Evolutionary conservation across 1,284 basidiomycete species (phyloP).

Genomic region (Malassezia equina): DNA sequence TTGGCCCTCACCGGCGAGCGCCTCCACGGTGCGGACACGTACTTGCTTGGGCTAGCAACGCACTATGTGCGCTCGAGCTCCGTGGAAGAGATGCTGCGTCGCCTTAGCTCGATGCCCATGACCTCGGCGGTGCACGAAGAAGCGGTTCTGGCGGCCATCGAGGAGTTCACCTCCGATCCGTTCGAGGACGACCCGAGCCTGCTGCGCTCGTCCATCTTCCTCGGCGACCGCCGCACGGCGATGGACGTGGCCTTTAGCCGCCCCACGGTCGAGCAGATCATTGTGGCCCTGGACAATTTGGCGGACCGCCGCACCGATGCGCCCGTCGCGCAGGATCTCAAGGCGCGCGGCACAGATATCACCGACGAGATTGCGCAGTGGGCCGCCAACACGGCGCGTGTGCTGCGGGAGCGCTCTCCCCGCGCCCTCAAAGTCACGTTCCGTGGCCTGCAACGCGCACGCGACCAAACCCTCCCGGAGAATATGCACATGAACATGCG

Average conservation of each 20-base stretch:
- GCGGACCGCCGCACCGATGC: conserved; percentile 10
- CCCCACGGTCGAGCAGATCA: conserved; percentile 30
- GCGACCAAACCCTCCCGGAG: conserved; percentile 28
- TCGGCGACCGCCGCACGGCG: conserved; percentile 35
- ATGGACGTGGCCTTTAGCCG: conserved; percentile 43
- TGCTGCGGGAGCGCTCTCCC: conserved; percentile 34
- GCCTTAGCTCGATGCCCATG: conserved; percentile 27
- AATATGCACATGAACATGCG: conserved; percentile 42
- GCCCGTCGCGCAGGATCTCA: conserved; percentile 25
- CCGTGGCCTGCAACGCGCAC: conserved; percentile 29
- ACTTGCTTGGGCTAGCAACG: conserved; percentile 39
- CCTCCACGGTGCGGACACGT: conserved; percentile 38
- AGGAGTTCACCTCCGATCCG: conserved; percentile 35
- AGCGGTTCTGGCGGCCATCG: conserved; percentile 23
- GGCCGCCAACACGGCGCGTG: conserved; percentile 30
- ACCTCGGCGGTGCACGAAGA: conserved; percentile 22
- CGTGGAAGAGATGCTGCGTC: conserved; percentile 28
- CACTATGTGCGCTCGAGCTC: conserved; percentile 32
- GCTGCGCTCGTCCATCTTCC: conserved; percentile 24
- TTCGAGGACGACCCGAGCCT: conserved; percentile 21
- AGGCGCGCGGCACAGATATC: conserved; percentile 18
- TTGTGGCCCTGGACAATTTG: conserved; percentile 31
- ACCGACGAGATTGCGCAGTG: conserved; percentile 23
- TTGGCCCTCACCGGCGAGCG: conserved; percentile 68
- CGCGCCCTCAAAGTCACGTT: conserved; percentile 39